A percentile compares a stretch with the other conserved stretches of the same genome.
Evolutionary conservation across 768 basidiomycete species (phyloP).

Genomic region (Inosperma sp.): DNA sequence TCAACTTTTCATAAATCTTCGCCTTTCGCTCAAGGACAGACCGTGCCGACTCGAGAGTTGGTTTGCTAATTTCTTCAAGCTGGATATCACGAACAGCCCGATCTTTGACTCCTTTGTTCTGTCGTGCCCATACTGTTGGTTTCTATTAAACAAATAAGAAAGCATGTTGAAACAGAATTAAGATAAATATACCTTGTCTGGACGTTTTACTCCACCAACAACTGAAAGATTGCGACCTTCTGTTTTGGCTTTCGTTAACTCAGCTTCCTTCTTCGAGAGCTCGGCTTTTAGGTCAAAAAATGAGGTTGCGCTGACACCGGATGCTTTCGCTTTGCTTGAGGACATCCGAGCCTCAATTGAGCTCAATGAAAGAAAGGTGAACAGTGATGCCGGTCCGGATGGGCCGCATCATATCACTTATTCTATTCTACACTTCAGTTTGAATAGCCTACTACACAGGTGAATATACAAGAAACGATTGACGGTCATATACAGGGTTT

Average conservation of each 20-base stretch:
- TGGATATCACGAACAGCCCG: constrained; percentile 68
- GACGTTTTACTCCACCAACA: constrained; percentile 58
- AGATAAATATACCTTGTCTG: constrained; percentile 55
- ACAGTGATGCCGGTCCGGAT: too few species aligned
- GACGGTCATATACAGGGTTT: too few species aligned
- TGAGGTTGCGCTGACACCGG: constrained; percentile 66
- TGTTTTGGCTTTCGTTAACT: constrained; percentile 55
- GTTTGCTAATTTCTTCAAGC: constrained; percentile 61
- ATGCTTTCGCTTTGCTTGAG: constrained; percentile 56
- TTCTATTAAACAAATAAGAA: constrained; percentile 37
- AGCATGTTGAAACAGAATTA: background rate
- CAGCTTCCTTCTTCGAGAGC: constrained; percentile 57
- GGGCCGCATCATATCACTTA: too few species aligned
- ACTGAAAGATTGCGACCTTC: constrained; percentile 50
- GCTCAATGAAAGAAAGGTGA: too few species aligned
- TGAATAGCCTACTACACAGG: too few species aligned
- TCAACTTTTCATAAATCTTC: constrained; percentile 73
- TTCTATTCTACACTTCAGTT: too few species aligned
- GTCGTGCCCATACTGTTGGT: constrained; percentile 69
- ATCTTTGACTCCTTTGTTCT: constrained; percentile 66
- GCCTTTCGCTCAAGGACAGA: constrained; percentile 73
- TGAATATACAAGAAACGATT: too few species aligned
- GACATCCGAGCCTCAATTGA: constrained; percentile 1
- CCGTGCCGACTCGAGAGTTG: constrained; percentile 67
- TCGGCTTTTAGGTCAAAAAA: constrained; percentile 83